These are phyloP conservation scores for Candolleomyces eurysporus DNA, from an alignment of 768 basidiomycete species.

Conservation along the genomic window DNA sequence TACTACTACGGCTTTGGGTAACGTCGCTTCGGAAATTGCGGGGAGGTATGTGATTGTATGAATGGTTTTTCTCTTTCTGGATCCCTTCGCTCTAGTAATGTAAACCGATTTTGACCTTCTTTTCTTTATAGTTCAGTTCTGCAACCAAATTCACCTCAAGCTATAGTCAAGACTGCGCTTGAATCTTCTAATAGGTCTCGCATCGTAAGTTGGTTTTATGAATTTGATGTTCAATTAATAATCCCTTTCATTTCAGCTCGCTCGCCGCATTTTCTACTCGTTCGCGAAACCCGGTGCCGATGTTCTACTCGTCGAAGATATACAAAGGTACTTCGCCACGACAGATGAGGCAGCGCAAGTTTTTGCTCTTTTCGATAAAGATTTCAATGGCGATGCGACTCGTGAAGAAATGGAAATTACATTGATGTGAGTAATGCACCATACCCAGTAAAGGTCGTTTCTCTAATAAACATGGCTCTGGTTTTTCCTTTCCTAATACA, in stretches of 20 bases:
- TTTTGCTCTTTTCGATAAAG: constrained; percentile 68
- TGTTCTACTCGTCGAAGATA: constrained; percentile 62
- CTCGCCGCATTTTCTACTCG: constrained; percentile 83
- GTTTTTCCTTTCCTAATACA: constrained; percentile 9
- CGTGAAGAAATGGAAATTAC: constrained; percentile 76
- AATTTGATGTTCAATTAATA: constrained; percentile 5
- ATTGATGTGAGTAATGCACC: constrained; percentile 47
- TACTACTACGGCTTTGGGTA: constrained; percentile 70
- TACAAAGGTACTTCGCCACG: constrained; percentile 66
- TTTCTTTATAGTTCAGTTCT: constrained; percentile 55
- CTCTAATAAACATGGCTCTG: background rate
- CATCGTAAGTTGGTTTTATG: constrained; percentile 36
- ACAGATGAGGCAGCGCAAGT: constrained; percentile 66
- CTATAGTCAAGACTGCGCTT: constrained; percentile 76
- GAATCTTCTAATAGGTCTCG: constrained; percentile 79
- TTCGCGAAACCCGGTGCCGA: constrained; percentile 64
- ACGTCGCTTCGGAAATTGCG: constrained; percentile 55
- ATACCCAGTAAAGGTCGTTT: background rate
- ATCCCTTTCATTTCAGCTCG: constrained; percentile 48
- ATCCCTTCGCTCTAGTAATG: background rate
- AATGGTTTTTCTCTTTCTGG: background rate
- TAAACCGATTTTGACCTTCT: background rate
- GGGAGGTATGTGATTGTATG: constrained; percentile 35
- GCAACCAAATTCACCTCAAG: constrained; percentile 84
- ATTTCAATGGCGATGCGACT: constrained; percentile 69